phyloP scores from a whole-genome alignment of 331 rosid species.

The Pyracantha coccinea region DNA sequence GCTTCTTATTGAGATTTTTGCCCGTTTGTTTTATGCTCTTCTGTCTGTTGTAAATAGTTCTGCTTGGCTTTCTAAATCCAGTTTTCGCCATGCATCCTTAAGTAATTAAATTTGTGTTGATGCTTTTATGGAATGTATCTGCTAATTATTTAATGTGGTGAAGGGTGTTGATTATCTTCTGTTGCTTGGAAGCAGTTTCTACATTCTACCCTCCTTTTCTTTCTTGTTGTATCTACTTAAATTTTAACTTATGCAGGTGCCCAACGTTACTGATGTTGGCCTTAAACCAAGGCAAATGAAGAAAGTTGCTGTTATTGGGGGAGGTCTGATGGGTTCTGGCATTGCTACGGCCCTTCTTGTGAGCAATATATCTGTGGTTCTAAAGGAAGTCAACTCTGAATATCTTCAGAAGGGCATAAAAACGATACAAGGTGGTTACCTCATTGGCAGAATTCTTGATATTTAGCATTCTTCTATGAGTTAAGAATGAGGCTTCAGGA shows the following conservation, averaged over 20 bases:
- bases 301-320: slow-evolving; percentile 90
- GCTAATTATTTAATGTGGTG: neutral
- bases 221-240: neutral
- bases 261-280: slow-evolving; percentile 81
- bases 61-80: neutral
- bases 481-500: neutral
- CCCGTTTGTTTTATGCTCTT: neutral
- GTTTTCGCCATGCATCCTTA: neutral
- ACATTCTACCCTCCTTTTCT: neutral
- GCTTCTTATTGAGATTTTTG: neutral
- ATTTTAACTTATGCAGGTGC: slow-evolving; percentile 47
- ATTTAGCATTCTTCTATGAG: neutral
- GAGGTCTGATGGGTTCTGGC: slow-evolving; percentile 99
- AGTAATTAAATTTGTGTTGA: neutral
- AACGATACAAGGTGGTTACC: slow-evolving; percentile 62
- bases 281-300: slow-evolving; percentile 79
- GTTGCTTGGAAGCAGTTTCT: neutral
- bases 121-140: neutral
- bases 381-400: slow-evolving; percentile 82
- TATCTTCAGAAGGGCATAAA: slow-evolving; percentile 68
- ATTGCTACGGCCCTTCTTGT: slow-evolving; percentile 81
- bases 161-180: neutral
- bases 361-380: slow-evolving; percentile 65
- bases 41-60: neutral
- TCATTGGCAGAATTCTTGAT: neutral